A percentile compares a stretch with the other conserved stretches of the same genome.
phyloP scores from a whole-genome alignment of 345 rosid species.

The Eucalyptus camaldulensis region DNA sequence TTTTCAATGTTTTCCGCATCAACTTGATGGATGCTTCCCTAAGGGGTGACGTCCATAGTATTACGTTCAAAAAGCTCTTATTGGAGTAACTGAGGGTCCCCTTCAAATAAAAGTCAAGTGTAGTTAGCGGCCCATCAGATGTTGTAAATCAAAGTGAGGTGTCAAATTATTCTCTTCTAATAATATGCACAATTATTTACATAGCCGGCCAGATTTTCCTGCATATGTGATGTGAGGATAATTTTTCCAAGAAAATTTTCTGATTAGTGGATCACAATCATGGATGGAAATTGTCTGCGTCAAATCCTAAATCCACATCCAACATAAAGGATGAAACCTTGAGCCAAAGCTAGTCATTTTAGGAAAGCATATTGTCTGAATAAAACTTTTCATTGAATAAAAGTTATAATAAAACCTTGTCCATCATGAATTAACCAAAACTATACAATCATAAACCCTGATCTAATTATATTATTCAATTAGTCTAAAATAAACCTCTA shows the following conservation, averaged over 20 bases:
- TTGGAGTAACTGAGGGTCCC: not conserved
- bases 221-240: no score
- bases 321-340: not conserved
- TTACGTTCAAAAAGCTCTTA: no score
- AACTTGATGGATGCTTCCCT: no score
- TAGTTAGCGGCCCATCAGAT: not conserved
- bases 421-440: not conserved
- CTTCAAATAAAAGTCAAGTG: not conserved
- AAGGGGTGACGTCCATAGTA: no score
- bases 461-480: no score
- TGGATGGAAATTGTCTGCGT: no score
- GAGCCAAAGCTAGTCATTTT: not conserved
- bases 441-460: not conserved
- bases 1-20: no score
- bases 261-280: no score
- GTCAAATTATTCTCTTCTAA: not conserved
- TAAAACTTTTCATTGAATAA: not conserved
- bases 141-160: not conserved
- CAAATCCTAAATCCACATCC: not conserved
- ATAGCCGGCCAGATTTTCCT: no score
- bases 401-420: not conserved
- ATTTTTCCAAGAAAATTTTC: no score
- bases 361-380: not conserved
- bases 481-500: not conserved
- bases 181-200: not conserved